phyloP scores from a whole-genome alignment of 371 early-diverging fungal species.

The Amoeboaphelidium protococcarum region DNA sequence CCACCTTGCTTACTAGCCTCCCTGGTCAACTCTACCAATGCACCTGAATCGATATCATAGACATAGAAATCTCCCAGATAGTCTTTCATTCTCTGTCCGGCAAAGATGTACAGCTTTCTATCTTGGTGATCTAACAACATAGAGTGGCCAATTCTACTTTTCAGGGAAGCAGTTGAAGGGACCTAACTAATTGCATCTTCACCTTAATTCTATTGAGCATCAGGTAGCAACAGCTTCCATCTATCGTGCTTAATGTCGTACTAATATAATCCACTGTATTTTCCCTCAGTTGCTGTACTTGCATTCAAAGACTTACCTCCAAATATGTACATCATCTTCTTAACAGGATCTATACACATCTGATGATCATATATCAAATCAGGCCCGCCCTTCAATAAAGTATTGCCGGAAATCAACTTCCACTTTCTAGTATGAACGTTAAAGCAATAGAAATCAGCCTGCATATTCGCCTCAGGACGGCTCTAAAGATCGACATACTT shows the following conservation, averaged over 20 bases:
- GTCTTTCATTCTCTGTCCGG: conserved; percentile 58
- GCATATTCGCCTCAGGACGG: conserved; percentile 24
- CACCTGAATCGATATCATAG: conserved; percentile 46
- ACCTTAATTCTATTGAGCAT: too few relatives aligned
- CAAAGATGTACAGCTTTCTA: conserved; percentile 55
- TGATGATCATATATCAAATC: conserved; percentile 76
- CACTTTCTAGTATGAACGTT: conserved; percentile 37
- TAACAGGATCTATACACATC: conserved; percentile 53
- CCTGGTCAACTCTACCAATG: conserved; percentile 33
- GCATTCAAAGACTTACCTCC: conserved; percentile 48
- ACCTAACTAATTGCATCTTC: too few relatives aligned
- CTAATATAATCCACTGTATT: conserved; percentile 60
- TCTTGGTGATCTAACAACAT: conserved; percentile 49
- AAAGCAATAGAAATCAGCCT: conserved; percentile 67
- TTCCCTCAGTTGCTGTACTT: conserved; percentile 6
- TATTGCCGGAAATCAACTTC: conserved; percentile 41
- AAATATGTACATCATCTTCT: conserved; percentile 50
- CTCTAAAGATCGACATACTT: conserved; percentile 49
- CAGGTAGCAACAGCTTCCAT: conserved; percentile 38
- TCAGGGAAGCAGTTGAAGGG: conserved; percentile 20
- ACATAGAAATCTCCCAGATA: conserved; percentile 38
- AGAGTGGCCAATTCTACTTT: conserved; percentile 60
- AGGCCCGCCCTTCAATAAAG: conserved; percentile 60
- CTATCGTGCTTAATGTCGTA: conserved; percentile 28
- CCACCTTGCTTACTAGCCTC: conserved; percentile 37